Evolutionary conservation across 495 filamentous ascomycete genomes (phyloP), one percentile per base, ranked within the genome.

Genomic region (Talaromyces trachyspermus): DNA sequence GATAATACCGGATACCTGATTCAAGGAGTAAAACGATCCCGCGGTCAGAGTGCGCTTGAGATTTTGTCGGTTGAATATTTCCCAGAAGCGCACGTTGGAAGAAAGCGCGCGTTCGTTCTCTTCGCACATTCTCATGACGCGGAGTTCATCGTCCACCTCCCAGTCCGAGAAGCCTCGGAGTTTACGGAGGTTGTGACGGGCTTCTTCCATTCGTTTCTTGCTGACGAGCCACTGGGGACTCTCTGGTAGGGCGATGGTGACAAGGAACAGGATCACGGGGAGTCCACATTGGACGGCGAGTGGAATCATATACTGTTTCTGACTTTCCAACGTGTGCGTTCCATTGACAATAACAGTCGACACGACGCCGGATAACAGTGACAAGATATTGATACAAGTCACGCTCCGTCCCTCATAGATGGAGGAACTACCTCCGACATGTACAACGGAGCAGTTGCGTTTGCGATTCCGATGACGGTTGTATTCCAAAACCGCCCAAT

Each of bases 151-250:
- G 1, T 61, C 61, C 23, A 68, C 52, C 25, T 61, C 43, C 6
- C 42, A 42, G 24, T 65, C 62, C 14, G 55, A 59, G 46, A 53
- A 66, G 10, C 61, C 61, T n/a, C 63, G 65, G 4, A 68, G 51
- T 49, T 60, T 63, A 12, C 63, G 59, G 8, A 69, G 45, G 38
- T 64, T 64, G 23, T 43, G 12, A 30, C 56, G 55, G 27, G 67
- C 61, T 50, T 59, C 32, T 14, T 61, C 49, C 33, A 65, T 49
- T 23, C 63, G 61, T 24, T 73, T 74, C 51, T 79, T 77, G 30
- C 67, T 61, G 40, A 83, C 64, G 9, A 85, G 74, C 80, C 81
- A 86, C 48, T 80, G 63, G 0, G 82, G 82, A 4, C 74, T 79
- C 57, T 86, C 80, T 12, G 66, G 73, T 46, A 84, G 67, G 54